Evolutionary conservation across 2,329 filamentous ascomycete genomes (phyloP), one percentile per base, ranked within the genome.

Genomic region (Colletotrichum filicis): DNA sequence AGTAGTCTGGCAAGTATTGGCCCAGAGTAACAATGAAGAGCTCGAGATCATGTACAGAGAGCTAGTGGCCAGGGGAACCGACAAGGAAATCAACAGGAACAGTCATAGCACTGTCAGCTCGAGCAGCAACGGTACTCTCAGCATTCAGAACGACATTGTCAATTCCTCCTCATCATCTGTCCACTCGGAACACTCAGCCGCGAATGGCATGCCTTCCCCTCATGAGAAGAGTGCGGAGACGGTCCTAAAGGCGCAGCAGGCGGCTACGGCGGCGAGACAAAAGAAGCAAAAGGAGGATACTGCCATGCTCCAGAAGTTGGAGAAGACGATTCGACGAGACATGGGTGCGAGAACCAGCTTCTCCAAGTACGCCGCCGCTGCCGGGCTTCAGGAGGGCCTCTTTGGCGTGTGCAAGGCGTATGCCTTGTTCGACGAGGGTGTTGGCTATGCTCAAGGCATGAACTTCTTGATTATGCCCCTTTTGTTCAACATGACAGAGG

Each of bases 351-450:
- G 97, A 76, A 99, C 97, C 52, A 98, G 95, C 82, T 99, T 95
- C 84, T 98, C 96, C 71, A 98, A 98, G 82, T 98, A 97, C 83
- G 93, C 97, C 74, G 93, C 95, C 74, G 94, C 95, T 42, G 93
- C 95, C 74, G 95, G 95, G 42, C 91, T 98, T 56, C 97, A 98
- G 82, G 97, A 98, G 78, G 94, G 94, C 9, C 88, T 99, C 11
- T 98, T 98, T 82, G 95, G 95, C 49, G 91, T 99, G 46, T 99
- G 97, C 86, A 99, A 98, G 83, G 95, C 97, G 1, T 99, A 99
- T 83, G 97, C 97, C 16, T 87, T 99, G 35, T 98, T 95, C 77
- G 97, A 99, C 79, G 95, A 98, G 79, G 93, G 89, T 8, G 97
- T 99, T 46, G 96, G 97, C 37, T 99, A 99, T 82, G 96, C 97